Percentiles rank a stretch among this genome's conserved stretches.
Evolutionary conservation across 352 stramenopile genomes (phyloP).

Genomic region (Lagenidium giganteum): DNA sequence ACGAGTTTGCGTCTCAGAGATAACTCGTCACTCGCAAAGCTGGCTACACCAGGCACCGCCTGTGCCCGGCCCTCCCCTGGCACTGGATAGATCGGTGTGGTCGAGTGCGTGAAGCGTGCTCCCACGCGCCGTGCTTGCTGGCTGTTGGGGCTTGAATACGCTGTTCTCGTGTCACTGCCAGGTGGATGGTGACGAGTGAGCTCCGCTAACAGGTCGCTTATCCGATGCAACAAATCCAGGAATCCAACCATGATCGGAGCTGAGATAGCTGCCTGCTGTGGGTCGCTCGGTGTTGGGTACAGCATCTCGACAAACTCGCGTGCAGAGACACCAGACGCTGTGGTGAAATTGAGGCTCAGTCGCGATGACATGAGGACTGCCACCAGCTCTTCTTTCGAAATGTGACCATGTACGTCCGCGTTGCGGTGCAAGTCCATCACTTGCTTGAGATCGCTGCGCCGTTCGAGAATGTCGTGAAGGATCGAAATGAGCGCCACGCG

Average conservation of each 20-base stretch:
- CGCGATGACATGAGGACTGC: conserved; percentile 67
- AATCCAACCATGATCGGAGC: conserved; percentile 29
- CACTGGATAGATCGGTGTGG: no score
- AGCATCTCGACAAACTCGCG: conserved; percentile 59
- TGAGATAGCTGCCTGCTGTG: no score
- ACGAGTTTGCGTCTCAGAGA: conserved; percentile 53
- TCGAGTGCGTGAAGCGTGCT: not conserved
- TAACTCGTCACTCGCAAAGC: conserved; percentile 23
- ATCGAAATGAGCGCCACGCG: conserved; percentile 40
- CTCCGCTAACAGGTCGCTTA: conserved; percentile 47
- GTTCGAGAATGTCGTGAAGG: conserved; percentile 66
- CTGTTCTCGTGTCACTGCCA: no score
- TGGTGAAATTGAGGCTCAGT: conserved; percentile 52
- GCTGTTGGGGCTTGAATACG: conserved; percentile 29
- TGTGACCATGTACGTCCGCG: conserved; percentile 51
- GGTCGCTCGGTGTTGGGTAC: conserved; percentile 42
- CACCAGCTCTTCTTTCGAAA: conserved; percentile 45
- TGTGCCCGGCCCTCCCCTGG: no score
- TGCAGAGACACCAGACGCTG: conserved; percentile 27
- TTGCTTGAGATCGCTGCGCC: conserved; percentile 64
- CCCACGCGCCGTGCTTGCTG: no score
- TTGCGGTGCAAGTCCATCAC: conserved; percentile 59
- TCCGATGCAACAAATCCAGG: conserved; percentile 58
- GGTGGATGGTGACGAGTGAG: no score
- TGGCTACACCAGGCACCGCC: no score